phyloP scores from a whole-genome alignment of 1,284 basidiomycete species.

The Ustilago xerochloae region DNA sequence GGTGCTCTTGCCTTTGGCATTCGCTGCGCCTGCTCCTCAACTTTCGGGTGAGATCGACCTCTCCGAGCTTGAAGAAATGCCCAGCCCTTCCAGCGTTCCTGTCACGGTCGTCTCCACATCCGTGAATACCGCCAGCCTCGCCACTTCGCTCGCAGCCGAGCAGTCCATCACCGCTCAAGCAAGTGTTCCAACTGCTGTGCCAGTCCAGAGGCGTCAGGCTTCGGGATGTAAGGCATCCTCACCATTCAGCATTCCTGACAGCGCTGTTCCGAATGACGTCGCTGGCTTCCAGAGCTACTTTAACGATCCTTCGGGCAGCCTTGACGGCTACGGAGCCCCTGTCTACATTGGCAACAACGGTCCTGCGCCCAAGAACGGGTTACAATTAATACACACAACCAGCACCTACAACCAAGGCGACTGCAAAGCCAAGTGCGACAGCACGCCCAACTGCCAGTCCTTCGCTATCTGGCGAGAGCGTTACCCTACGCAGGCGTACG shows the following conservation, averaged over 20 bases:
- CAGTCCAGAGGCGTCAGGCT: neutral
- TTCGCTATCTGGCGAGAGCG: constrained; percentile 4
- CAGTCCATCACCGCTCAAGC: neutral
- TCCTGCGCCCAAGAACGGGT: constrained; percentile 2
- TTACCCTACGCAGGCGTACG: neutral
- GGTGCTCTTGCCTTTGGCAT: neutral
- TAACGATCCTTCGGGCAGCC: too few relatives aligned
- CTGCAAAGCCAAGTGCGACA: neutral
- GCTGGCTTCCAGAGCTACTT: neutral
- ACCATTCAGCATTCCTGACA: too few relatives aligned
- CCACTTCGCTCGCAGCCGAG: neutral
- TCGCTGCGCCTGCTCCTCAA: neutral
- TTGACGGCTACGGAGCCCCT: too few relatives aligned
- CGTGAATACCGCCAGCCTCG: neutral
- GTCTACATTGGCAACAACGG: too few relatives aligned
- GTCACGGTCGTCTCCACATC: neutral
- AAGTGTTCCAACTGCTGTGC: neutral
- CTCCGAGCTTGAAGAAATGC: neutral
- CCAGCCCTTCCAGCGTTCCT: neutral
- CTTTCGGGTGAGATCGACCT: neutral
- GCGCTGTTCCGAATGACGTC: too few relatives aligned
- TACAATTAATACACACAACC: neutral
- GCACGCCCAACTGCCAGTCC: neutral
- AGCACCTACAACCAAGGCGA: neutral
- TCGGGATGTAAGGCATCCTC: too few relatives aligned